Evolutionary conservation across 768 basidiomycete genomes (phyloP).

Genomic region (Suillus brevipes): DNA sequence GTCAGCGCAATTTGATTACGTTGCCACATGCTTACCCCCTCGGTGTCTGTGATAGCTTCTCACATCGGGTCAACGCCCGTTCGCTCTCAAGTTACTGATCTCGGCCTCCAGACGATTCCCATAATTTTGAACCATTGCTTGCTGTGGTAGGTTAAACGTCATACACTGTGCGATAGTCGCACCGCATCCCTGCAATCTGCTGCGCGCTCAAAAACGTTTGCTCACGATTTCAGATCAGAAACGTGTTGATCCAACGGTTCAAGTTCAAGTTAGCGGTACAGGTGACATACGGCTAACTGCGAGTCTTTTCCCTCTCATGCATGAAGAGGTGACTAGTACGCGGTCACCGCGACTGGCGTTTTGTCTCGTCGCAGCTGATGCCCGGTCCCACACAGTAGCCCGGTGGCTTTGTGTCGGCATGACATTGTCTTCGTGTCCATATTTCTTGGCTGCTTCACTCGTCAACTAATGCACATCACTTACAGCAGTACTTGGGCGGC

Average conservation of each 20-base stretch:
- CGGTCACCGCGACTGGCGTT: neutral
- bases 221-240: neutral
- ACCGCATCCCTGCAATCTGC: neutral
- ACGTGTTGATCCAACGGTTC: neutral
- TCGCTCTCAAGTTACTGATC: neutral
- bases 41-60: neutral
- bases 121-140: neutral
- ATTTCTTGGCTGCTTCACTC: neutral
- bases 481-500: neutral
- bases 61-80: neutral
- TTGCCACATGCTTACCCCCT: neutral
- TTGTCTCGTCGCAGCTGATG: neutral
- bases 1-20: neutral
- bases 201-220: neutral
- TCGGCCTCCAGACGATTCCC: neutral
- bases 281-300: neutral
- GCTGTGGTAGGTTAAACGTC: neutral
- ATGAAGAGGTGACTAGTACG: neutral
- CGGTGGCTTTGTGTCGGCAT: neutral
- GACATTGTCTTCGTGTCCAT: neutral
- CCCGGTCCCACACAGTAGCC: neutral
- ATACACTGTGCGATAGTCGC: neutral
- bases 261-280: neutral
- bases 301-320: neutral
- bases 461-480: neutral